Conservation (phyloP, 2,329 filamentous ascomycete genomes). For the Talaromyces sp. region DNA sequence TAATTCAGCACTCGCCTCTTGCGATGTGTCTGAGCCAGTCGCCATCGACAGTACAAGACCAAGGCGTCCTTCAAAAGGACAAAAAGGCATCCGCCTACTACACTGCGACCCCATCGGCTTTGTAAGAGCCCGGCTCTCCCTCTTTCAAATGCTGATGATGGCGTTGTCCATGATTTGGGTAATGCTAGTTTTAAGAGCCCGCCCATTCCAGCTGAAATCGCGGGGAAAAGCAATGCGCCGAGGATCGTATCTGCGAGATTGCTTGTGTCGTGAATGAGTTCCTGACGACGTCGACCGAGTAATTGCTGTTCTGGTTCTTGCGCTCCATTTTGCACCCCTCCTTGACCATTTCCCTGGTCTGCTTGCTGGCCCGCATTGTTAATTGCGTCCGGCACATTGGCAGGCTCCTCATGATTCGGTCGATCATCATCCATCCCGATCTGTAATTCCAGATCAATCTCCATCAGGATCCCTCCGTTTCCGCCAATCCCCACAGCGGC, state of each 20-base stretch:
- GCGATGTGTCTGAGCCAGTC: constrained; percentile 43
- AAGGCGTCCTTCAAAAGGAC: constrained; percentile 72
- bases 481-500: constrained; percentile 20
- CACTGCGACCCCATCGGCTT: constrained; percentile 79
- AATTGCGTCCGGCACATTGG: constrained; percentile 23
- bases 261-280: constrained; percentile 50
- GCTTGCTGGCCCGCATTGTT: neutral
- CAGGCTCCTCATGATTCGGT: constrained; percentile 35
- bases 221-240: constrained; percentile 72
- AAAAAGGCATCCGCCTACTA: constrained; percentile 83
- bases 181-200: constrained; percentile 65
- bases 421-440: constrained; percentile 41
- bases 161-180: constrained; percentile 61
- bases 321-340: constrained; percentile 9
- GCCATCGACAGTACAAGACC: constrained; percentile 54
- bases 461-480: constrained; percentile 43
- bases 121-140: constrained; percentile 65
- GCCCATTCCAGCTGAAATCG: constrained; percentile 72
- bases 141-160: constrained; percentile 33
- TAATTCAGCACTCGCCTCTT: constrained; percentile 45
- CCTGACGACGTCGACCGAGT: constrained; percentile 40
- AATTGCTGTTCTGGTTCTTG: constrained; percentile 25
- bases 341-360: constrained; percentile 4
- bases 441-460: constrained; percentile 49
- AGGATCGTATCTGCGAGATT: constrained; percentile 57